A percentile compares a stretch with the other conserved stretches of the same genome.
phyloP scores from a whole-genome alignment of 2,329 filamentous ascomycete species.

The Thielaviopsis euricoi region DNA sequence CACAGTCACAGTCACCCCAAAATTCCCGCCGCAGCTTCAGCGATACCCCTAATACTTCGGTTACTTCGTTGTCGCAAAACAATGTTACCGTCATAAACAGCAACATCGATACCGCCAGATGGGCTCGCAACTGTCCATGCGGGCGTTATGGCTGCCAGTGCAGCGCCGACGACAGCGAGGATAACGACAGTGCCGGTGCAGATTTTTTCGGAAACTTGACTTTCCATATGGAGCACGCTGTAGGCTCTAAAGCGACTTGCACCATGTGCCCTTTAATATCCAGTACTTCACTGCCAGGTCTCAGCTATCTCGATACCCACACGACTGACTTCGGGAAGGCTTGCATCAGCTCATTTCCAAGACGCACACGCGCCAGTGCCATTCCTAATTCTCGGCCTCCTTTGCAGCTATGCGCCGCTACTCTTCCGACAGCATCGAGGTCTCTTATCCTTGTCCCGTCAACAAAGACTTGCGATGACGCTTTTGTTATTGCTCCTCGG shows the following conservation, averaged over 20 bases:
- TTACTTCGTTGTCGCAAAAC: background rate
- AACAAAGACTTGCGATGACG: background rate
- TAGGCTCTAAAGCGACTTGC: background rate
- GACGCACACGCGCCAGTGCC: too few species aligned
- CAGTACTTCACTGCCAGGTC: background rate
- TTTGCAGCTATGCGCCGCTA: background rate
- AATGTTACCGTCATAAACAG: background rate
- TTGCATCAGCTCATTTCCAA: background rate
- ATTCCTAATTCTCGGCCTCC: background rate
- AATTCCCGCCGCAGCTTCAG: background rate
- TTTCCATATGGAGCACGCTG: background rate
- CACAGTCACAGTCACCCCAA: background rate
- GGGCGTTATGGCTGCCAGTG: background rate
- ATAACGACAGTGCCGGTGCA: background rate
- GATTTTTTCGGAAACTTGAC: background rate
- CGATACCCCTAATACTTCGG: background rate
- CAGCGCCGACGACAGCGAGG: background rate
- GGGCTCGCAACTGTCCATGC: background rate
- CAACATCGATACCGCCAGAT: too few species aligned
- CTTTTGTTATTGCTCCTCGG: background rate
- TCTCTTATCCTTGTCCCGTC: background rate
- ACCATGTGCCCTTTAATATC: background rate
- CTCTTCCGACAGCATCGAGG: background rate
- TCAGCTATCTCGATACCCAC: background rate
- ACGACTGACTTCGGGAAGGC: background rate